phyloP scores from a whole-genome alignment of 805 yeast species.

The Wickerhamiella occidentalis region DNA sequence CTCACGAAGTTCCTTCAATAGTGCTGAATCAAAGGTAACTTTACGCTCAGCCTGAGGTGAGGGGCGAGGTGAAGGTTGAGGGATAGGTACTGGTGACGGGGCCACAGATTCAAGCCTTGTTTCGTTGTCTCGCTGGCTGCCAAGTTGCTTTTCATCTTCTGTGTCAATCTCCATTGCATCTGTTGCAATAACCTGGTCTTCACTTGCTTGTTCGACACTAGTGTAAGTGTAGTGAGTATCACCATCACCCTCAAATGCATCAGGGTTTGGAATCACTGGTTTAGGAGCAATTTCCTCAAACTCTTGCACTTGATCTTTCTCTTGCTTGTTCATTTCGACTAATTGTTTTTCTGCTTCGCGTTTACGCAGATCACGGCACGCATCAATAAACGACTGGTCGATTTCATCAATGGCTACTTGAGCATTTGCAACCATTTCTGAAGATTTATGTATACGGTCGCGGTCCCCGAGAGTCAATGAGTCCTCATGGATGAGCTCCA shows the following conservation, averaged over 20 bases:
- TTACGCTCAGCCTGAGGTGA: background rate
- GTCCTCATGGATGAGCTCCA: conserved; percentile 74
- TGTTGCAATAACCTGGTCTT: background rate
- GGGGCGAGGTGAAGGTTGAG: background rate
- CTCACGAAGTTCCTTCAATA: conserved; percentile 9
- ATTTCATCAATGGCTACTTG: conserved; percentile 92
- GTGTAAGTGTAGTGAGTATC: too few species aligned
- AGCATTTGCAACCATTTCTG: conserved; percentile 93
- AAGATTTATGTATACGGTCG: conserved; percentile 67
- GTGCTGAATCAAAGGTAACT: background rate
- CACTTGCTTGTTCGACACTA: background rate
- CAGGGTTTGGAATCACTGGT: background rate
- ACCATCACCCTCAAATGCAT: background rate
- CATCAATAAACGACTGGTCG: conserved; percentile 55
- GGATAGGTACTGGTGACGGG: background rate
- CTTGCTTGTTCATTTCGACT: conserved; percentile 18
- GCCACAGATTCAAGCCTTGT: background rate
- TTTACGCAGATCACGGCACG: conserved; percentile 52
- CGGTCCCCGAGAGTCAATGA: conserved; percentile 64
- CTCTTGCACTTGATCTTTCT: conserved; percentile 11
- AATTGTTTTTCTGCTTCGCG: conserved; percentile 21
- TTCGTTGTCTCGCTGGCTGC: background rate
- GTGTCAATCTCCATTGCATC: background rate
- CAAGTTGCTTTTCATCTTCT: background rate
- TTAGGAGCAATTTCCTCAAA: background rate